Evolutionary conservation across 2,329 filamentous ascomycete species (phyloP), one percentile per base, ranked within the genome.

Genomic region (Colletotrichum tabaci): DNA sequence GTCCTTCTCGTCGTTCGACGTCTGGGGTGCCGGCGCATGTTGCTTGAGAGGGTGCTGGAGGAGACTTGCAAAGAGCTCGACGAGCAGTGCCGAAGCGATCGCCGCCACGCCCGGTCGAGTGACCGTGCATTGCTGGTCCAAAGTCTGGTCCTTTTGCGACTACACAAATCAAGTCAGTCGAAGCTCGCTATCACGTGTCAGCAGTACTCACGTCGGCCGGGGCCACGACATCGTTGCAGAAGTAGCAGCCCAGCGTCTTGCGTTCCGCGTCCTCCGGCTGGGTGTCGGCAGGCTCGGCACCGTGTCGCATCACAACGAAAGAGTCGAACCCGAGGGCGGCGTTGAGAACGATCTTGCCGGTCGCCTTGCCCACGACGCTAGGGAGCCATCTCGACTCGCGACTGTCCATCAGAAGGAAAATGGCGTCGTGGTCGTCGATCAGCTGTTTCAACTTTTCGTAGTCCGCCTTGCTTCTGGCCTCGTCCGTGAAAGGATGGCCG

Each of bases 71-170:
- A 99, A 88, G 6, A 98, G 87, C 81, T 99, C 96, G 58, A 98
- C 96, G 7, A 98, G 88, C 44, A 97, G 87, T 2, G 94, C 94
- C 2, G 96, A 98, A 9, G 96, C 96, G 67, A 98, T 96, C 12
- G 95, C 92, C 16, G 96, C 96, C 46, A 98, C 91, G 18, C 96
- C 96, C 0, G 96, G 96, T 12, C 96, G 91, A 3, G 96, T 99
- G 23, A 99, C 96, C 0, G 96, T 99, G 82, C 96, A 99, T 83
- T 98, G 96, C 80, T 99, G 96, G 80, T 99, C 96, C 13, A 99
- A 90, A 0, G 96, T 98, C 76, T 95, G 94, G 77, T 98, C 95
- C 82, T 96, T 98, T 79, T 98, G 89, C 2, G 95, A 98, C 94
- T 97, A 77, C 60, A 71, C 18, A 38, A n/a, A 35, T 35, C 30